Evolutionary conservation across 2,329 filamentous ascomycete species (phyloP), one percentile per base, ranked within the genome.

Genomic region (Myriosclerotinia scirpicola): DNA sequence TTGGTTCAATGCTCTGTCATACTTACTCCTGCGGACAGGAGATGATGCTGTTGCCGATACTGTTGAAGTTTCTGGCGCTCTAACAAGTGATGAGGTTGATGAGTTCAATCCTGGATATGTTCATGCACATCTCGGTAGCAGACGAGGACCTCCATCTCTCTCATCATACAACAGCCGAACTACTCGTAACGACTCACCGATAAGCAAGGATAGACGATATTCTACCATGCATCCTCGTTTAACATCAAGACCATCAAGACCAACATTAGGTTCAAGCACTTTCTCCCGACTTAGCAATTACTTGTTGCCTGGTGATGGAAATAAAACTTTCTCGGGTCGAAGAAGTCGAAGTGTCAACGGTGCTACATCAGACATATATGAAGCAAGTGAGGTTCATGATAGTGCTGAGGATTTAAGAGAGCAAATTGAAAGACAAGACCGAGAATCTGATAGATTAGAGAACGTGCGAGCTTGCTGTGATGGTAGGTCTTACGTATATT

Each of bases 401-500:
- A 92, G 89, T 73, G 91, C 91, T 3, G 92, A 97, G 77, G 92
- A 97, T 75, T 77, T 97, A 67, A 84, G 92, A 66, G 85, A 89
- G 70, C 87, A 93, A 70, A 91, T 94, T 73, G 91, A 94, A 79
- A 83, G 86, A 69, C 89, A 93, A 75, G 90, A 94, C 74, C 82
- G 87, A 64, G 90, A 93, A 71, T 83, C 89, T 36, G 91, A 93
- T 75, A 85, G 89, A 69, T 83, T 98, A 74, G 94, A 98, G 82
- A 97, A 99, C 77, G 95, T 99, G 71, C 85, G 95, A 76, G 93
- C 94, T 68, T 99, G 95, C 81, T 99, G 95, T 79, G 95, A 98
- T 85, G 95, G 93, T 94, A 84, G 85, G 89, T 81, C 30, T n/a
- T 20, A 44, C 34, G 15, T 63, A 34, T 38, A 54, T 14, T 22